Evolutionary conservation across 2,329 filamentous ascomycete species (phyloP).

Genomic region (Cladosporium sp.): DNA sequence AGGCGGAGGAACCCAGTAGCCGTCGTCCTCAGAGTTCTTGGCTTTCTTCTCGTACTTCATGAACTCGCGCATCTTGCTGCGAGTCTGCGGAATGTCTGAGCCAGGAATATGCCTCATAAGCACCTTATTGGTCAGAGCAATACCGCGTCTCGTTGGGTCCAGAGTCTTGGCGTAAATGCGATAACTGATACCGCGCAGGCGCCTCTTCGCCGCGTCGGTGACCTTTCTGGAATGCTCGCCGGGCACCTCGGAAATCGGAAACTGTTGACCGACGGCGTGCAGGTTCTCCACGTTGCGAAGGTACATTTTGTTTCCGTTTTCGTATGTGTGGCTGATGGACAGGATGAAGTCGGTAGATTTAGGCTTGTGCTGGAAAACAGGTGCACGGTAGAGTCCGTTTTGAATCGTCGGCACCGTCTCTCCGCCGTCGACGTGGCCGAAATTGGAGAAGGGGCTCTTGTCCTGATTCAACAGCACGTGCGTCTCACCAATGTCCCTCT

Average conservation of each 20-base stretch:
- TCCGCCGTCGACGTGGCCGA: slow-evolving; percentile 87
- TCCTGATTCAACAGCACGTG: slow-evolving; percentile 87
- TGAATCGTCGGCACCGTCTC: slow-evolving; percentile 88
- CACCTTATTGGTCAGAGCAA: slow-evolving; percentile 70
- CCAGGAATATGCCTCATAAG: slow-evolving; percentile 74
- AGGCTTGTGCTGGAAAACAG: slow-evolving; percentile 81
- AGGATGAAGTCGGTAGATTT: slow-evolving; percentile 82
- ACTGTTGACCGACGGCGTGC: slow-evolving; percentile 86
- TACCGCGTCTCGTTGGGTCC: slow-evolving; percentile 65
- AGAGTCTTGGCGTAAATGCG: slow-evolving; percentile 77
- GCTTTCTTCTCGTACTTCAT: slow-evolving; percentile 88
- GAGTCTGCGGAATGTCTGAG: slow-evolving; percentile 90
- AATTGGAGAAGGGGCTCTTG: slow-evolving; percentile 91
- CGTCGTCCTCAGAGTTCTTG: slow-evolving; percentile 64
- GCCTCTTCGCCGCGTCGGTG: slow-evolving; percentile 93
- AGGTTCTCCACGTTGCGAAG: slow-evolving; percentile 88
- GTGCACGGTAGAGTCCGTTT: slow-evolving; percentile 92
- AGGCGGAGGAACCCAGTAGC: slow-evolving; percentile 76
- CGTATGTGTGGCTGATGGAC: slow-evolving; percentile 73
- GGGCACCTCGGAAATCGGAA: slow-evolving; percentile 87
- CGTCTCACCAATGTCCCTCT: slow-evolving; percentile 81
- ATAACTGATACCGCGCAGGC: slow-evolving; percentile 93
- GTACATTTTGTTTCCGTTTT: slow-evolving; percentile 74
- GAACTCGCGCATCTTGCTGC: slow-evolving; percentile 96
- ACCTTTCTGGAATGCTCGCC: slow-evolving; percentile 92